Evolutionary conservation across 2,329 filamentous ascomycete species (phyloP).

Genomic region (Fusarium udum): DNA sequence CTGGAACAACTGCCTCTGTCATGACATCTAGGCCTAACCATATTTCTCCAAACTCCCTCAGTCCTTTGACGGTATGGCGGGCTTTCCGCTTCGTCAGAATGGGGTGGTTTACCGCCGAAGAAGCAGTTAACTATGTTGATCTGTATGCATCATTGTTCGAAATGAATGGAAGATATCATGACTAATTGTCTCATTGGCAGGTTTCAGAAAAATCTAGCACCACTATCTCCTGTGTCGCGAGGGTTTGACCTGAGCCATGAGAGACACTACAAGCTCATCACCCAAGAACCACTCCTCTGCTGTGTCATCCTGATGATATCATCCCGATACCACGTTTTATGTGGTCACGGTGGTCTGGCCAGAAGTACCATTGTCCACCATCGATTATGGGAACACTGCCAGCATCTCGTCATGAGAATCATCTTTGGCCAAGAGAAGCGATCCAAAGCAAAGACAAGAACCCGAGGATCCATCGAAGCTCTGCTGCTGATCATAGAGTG

Average conservation of each 20-base stretch:
- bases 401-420: constrained; percentile 61
- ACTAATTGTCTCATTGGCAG: not conserved
- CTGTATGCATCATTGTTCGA: constrained; percentile 45
- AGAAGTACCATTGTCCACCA: constrained; percentile 63
- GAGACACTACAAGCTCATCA: constrained; percentile 58
- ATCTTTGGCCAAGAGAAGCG: constrained; percentile 64
- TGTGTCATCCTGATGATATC: constrained; percentile 64
- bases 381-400: constrained; percentile 63
- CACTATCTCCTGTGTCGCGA: constrained; percentile 59
- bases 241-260: constrained; percentile 60
- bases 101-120: constrained; percentile 64
- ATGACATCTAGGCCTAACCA: not conserved
- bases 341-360: constrained; percentile 54
- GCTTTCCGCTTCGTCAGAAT: constrained; percentile 59
- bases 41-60: not conserved
- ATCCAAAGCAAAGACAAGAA: constrained; percentile 58
- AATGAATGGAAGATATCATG: not conserved
- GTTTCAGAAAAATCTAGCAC: constrained; percentile 22
- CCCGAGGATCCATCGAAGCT: constrained; percentile 62
- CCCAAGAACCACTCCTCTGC: constrained; percentile 62
- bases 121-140: constrained; percentile 63
- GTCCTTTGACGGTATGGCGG: constrained; percentile 18
- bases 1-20: not conserved
- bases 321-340: constrained; percentile 58
- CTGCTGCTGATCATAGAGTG: constrained; percentile 65